These are phyloP conservation scores for Clavariopsis aquatica DNA, from an alignment of 495 filamentous ascomycete species.

Conservation along the genomic window DNA sequence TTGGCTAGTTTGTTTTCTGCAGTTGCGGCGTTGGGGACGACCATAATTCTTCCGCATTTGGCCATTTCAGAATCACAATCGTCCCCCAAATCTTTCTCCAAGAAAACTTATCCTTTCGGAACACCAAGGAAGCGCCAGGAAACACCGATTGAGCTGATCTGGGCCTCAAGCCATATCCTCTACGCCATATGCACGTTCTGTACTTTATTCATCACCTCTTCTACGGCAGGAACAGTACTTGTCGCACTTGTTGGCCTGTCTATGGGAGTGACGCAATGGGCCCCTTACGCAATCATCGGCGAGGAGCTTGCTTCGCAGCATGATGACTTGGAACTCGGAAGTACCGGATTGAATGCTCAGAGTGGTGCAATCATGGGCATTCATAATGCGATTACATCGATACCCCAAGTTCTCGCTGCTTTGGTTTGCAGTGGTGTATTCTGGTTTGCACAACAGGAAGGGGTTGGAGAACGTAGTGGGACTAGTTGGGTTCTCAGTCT, in stretches of 20 bases:
- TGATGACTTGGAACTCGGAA: not conserved
- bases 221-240: not conserved
- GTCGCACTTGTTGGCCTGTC: conserved; percentile 1
- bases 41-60: not conserved
- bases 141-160: not conserved
- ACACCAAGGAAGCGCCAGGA: not conserved
- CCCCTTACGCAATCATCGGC: conserved; percentile 2
- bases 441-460: not conserved
- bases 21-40: not conserved
- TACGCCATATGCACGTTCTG: not conserved
- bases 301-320: not conserved
- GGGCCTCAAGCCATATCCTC: not conserved
- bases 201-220: not conserved
- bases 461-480: not conserved
- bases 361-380: not conserved
- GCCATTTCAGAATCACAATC: not conserved
- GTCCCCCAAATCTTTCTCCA: not conserved
- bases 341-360: not conserved
- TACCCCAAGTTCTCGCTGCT: not conserved
- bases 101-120: not conserved
- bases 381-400: not conserved
- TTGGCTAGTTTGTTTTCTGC: not conserved
- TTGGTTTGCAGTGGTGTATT: not conserved
- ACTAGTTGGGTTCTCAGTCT: not conserved
- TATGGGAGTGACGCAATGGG: conserved; percentile 5